A percentile compares a stretch with the other conserved stretches of the same genome.
phyloP scores from a whole-genome alignment of 192 early-diverging fungal genomes.

The Coemansia sp. region DNA sequence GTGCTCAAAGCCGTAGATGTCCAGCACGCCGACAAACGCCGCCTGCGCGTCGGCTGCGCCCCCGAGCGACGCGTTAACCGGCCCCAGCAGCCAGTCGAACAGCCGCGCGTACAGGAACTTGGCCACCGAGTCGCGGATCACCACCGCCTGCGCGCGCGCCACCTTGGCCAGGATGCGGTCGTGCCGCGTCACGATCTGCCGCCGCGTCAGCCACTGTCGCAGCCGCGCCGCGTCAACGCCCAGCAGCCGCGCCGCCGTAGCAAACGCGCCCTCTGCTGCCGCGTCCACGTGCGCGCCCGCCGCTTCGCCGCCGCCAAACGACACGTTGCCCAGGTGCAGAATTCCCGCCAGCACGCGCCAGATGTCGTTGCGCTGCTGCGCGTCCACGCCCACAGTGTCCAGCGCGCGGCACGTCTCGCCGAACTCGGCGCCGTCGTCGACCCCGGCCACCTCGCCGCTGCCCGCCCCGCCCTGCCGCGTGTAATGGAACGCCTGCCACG shows the following conservation, averaged over 20 bases:
- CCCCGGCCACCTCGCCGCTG: constrained; percentile 44
- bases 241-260: constrained; percentile 75
- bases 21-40: constrained; percentile 82
- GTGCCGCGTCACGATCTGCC: constrained; percentile 77
- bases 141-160: constrained; percentile 65
- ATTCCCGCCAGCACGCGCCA: constrained; percentile 85
- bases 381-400: constrained; percentile 80
- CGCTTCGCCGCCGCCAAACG: constrained; percentile 58
- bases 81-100: constrained; percentile 80
- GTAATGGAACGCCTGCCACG: constrained; percentile 54
- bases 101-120: constrained; percentile 76
- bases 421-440: constrained; percentile 64
- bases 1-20: constrained; percentile 80
- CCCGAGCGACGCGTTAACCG: constrained; percentile 71
- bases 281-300: constrained; percentile 66
- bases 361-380: constrained; percentile 72
- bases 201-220: constrained; percentile 79
- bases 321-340: constrained; percentile 85
- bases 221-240: constrained; percentile 73
- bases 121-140: constrained; percentile 70
- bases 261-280: constrained; percentile 64
- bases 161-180: constrained; percentile 76
- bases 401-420: constrained; percentile 71
- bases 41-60: constrained; percentile 53
- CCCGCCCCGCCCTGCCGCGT: constrained; percentile 51